phyloP scores from a whole-genome alignment of 2,329 filamentous ascomycete genomes.

The Fusarium coicis region DNA sequence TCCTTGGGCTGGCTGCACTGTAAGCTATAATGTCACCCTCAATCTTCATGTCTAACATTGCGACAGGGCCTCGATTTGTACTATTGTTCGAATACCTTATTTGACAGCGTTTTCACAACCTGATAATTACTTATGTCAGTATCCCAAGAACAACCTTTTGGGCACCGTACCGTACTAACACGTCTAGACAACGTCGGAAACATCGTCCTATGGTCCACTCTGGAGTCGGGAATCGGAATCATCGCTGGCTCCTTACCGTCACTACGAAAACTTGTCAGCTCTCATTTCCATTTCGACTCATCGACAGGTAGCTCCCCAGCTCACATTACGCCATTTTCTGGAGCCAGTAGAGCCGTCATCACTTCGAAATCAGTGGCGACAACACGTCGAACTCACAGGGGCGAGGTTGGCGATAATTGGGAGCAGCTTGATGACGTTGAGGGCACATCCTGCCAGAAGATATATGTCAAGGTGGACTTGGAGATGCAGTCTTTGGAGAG shows the following conservation, averaged over 20 bases:
- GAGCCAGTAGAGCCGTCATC: neutral
- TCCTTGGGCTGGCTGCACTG: constrained; percentile 29
- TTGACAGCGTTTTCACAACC: constrained; percentile 3
- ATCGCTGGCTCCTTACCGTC: constrained; percentile 24
- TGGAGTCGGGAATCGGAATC: constrained; percentile 34
- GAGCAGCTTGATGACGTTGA: constrained; percentile 3
- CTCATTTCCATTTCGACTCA: neutral
- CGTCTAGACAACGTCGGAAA: constrained; percentile 11
- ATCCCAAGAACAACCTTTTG: fast-evolving
- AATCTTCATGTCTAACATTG: fast-evolving
- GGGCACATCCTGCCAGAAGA: neutral
- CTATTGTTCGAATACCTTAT: constrained; percentile 27
- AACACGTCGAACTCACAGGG: neutral
- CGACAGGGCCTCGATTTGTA: constrained; percentile 22
- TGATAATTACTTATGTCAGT: constrained; percentile 16
- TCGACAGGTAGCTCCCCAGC: neutral
- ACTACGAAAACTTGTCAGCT: constrained; percentile 14
- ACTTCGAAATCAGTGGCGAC: neutral
- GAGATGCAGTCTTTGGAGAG: constrained; percentile 10
- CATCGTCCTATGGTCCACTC: constrained; percentile 23
- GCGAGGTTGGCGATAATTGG: neutral
- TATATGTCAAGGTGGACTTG: constrained; percentile 14
- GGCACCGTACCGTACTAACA: neutral
- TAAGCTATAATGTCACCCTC: neutral
- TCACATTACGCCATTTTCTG: constrained; percentile 2